Evolutionary conservation across 805 yeast species (phyloP).

Genomic region (Ogataea salicorniae): DNA sequence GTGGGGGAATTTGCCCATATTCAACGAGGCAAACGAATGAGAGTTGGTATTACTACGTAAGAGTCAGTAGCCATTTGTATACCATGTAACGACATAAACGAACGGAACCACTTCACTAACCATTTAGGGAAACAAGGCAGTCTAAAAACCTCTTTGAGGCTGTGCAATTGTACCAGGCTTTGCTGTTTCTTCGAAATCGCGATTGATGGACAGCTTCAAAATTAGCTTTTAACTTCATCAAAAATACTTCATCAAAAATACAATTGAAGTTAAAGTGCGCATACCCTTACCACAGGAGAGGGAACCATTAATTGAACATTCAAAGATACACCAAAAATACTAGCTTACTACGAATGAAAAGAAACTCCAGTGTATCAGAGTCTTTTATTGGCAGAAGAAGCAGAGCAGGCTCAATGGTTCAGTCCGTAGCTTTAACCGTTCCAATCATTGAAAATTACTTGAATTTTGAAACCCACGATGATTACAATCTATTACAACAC

Average conservation of each 20-base stretch:
- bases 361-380: conserved; percentile 22
- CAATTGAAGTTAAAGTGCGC: not conserved
- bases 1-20: too few relatives aligned
- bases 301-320: not conserved
- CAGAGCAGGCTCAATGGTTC: conserved; percentile 60
- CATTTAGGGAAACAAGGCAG: too few relatives aligned
- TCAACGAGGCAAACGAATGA: not conserved
- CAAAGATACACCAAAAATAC: not conserved
- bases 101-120: too few relatives aligned
- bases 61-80: not conserved
- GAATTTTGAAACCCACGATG: conserved; percentile 2
- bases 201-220: too few relatives aligned
- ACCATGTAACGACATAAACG: too few relatives aligned
- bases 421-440: conserved; percentile 50
- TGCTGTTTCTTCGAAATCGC: too few relatives aligned
- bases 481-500: too few relatives aligned
- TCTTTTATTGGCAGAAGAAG: conserved; percentile 26
- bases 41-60: not conserved
- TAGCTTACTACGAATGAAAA: conserved; percentile 11
- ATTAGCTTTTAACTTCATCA: too few relatives aligned
- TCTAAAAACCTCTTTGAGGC: too few relatives aligned
- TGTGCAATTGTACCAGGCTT: too few relatives aligned
- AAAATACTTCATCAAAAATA: too few relatives aligned
- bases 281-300: not conserved
- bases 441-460: conserved; percentile 33